phyloP scores from a whole-genome alignment of 345 rosid species.

The Reutealis trisperma region DNA sequence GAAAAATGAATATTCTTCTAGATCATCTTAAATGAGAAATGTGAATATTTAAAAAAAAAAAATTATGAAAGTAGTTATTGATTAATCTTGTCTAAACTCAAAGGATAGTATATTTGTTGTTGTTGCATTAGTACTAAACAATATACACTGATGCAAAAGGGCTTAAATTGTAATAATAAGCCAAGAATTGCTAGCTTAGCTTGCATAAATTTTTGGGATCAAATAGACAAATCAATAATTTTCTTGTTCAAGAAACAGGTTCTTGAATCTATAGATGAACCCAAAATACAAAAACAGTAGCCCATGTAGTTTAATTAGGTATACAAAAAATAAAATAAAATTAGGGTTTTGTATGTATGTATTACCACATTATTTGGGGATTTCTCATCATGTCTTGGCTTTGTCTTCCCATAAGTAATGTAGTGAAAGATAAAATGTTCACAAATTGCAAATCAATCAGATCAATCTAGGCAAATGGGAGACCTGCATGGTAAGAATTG shows the following conservation, averaged over 20 bases:
- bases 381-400: constrained; percentile 40
- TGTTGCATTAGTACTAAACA: constrained; percentile 4
- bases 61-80: too few species aligned
- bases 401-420: constrained; percentile 26
- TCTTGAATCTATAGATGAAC: constrained; percentile 11
- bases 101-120: background rate
- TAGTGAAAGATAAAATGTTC: constrained; percentile 12
- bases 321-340: background rate
- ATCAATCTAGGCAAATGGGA: constrained; percentile 20
- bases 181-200: background rate
- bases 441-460: constrained; percentile 33
- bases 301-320: background rate
- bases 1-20: too few species aligned
- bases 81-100: too few species aligned
- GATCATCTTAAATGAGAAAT: too few species aligned
- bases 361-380: constrained; percentile 19
- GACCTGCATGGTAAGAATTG: constrained; percentile 23
- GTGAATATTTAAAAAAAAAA: too few species aligned
- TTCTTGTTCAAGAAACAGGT: constrained; percentile 3
- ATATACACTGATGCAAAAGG: background rate
- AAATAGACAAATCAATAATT: constrained; percentile 22
- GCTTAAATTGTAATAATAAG: background rate
- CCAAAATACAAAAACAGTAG: constrained; percentile 6
- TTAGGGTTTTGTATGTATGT: constrained; percentile 10
- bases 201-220: constrained; percentile 1